Evolutionary conservation across 192 early-diverging fungal genomes (phyloP).

Genomic region (Podila clonocystis): DNA sequence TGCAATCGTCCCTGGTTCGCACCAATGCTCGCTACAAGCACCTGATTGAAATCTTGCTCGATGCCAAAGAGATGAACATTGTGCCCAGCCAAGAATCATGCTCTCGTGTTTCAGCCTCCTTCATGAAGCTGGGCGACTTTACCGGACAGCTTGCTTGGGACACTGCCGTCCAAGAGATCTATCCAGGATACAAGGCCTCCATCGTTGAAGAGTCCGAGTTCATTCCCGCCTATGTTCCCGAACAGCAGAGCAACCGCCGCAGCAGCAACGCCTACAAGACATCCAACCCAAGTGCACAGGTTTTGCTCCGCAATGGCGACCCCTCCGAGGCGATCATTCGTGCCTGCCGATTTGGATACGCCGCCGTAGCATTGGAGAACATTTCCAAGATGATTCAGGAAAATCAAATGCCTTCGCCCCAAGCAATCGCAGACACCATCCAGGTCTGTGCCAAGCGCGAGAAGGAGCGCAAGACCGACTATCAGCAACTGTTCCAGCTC

Average conservation of each 20-base stretch:
- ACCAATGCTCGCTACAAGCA: conserved; percentile 35
- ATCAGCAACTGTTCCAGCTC: conserved; percentile 29
- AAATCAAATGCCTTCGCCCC: conserved; percentile 32
- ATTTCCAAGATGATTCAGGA: conserved; percentile 30
- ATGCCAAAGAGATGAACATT: conserved; percentile 51
- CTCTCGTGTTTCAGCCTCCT: conserved; percentile 34
- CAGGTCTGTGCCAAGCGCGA: conserved; percentile 49
- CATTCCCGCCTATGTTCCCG: neutral
- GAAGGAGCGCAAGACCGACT: conserved; percentile 37
- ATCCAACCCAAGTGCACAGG: conserved; percentile 12
- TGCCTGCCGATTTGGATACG: conserved; percentile 42
- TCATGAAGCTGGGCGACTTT: conserved; percentile 35
- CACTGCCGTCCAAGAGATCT: conserved; percentile 50
- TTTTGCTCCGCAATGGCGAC: conserved; percentile 22
- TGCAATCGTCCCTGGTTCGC: conserved; percentile 28
- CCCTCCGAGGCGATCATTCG: conserved; percentile 41
- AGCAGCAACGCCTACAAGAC: conserved; percentile 1
- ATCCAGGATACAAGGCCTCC: conserved; percentile 30
- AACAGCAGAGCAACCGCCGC: neutral
- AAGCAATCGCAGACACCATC: conserved; percentile 48
- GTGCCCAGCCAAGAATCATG: conserved; percentile 39
- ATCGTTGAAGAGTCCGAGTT: conserved; percentile 5
- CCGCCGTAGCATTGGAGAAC: conserved; percentile 21
- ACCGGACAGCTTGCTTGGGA: conserved; percentile 50
- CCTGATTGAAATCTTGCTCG: conserved; percentile 44